Evolutionary conservation across 2,329 filamentous ascomycete species (phyloP).

Genomic region (Balansia obtecta): DNA sequence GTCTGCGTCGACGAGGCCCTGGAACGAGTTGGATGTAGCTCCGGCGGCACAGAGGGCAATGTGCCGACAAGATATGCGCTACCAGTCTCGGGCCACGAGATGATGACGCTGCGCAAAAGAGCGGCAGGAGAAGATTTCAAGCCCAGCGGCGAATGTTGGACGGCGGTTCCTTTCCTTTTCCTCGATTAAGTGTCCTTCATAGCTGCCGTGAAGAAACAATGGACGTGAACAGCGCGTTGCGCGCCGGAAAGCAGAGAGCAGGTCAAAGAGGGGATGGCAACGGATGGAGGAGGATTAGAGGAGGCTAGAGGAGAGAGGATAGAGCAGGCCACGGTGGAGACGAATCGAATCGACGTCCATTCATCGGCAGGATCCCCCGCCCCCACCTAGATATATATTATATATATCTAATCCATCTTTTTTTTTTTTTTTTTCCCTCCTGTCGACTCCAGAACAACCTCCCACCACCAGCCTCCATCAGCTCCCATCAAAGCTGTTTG

Average conservation of each 20-base stretch:
- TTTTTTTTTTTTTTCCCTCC: no score
- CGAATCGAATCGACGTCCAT: neutral
- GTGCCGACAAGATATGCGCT: neutral
- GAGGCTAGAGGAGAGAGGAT: neutral
- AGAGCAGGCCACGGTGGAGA: neutral
- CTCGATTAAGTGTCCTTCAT: slow-evolving; percentile 5
- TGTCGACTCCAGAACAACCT: no score
- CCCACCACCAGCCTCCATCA: no score
- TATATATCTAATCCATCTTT: no score
- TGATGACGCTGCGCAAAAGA: neutral
- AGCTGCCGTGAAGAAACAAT: neutral
- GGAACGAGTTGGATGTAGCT: neutral
- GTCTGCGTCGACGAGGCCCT: neutral
- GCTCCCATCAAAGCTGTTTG: no score
- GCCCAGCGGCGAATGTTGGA: neutral
- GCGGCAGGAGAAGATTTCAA: neutral
- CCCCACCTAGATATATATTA: no score
- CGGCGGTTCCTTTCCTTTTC: no score
- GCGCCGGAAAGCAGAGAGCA: neutral
- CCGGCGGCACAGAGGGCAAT: neutral
- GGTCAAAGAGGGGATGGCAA: slow-evolving; percentile 1
- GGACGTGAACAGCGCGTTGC: neutral
- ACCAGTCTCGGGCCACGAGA: neutral
- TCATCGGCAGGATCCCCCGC: neutral
- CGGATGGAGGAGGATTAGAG: neutral